Percentiles rank a stretch among this genome's conserved stretches.
These are phyloP conservation scores for Liquidambar formosana DNA, from an alignment of 164 flowering plant species.

Conservation along the genomic window DNA sequence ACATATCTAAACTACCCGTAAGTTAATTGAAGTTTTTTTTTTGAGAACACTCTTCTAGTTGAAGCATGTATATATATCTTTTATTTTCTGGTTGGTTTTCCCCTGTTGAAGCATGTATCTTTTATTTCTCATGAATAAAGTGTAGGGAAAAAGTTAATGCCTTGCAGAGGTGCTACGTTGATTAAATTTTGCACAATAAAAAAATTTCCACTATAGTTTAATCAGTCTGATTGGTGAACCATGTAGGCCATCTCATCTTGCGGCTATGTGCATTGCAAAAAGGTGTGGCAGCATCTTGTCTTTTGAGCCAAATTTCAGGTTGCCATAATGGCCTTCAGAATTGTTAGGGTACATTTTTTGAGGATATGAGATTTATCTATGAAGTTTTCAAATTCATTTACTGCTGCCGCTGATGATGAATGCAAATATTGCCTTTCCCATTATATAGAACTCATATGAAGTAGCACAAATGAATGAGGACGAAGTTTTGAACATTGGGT, in stretches of 20 bases:
- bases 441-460: background rate
- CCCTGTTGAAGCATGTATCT: constrained; percentile 52
- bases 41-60: no score
- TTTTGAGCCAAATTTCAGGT: constrained; percentile 76
- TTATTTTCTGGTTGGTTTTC: no score
- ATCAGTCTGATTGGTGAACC: constrained; percentile 81
- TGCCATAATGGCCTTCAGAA: constrained; percentile 75
- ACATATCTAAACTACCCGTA: no score
- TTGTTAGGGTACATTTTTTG: constrained; percentile 52
- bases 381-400: background rate
- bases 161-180: background rate
- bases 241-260: constrained; percentile 65
- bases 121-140: background rate
- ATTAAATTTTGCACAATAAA: background rate
- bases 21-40: no score
- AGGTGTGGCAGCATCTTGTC: constrained; percentile 62
- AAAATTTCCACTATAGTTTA: constrained; percentile 76
- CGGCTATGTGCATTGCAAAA: constrained; percentile 69
- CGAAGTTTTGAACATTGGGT: no score
- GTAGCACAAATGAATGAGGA: constrained; percentile 68
- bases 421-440: no score
- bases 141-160: background rate
- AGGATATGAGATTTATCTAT: background rate
- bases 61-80: no score
- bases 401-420: background rate